Evolutionary conservation across 441 rosid genomes (phyloP), one percentile per base, ranked within the genome.

Genomic region (Adansonia gregorii): DNA sequence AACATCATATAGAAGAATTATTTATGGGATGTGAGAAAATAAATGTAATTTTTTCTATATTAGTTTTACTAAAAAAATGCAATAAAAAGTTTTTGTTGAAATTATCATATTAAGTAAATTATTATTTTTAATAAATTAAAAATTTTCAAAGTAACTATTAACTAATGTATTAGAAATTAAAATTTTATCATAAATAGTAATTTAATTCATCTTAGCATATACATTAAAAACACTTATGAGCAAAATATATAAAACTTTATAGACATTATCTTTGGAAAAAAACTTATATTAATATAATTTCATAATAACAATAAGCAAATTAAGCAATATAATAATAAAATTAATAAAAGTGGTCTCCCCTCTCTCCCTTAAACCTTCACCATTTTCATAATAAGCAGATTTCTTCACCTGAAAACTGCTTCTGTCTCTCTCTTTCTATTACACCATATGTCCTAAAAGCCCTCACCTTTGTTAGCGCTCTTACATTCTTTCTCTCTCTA

Each of bases 351-450:
- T 76, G 79, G 79, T 67, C 79, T 59, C 79, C 79, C 64, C 8
- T 54, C 17, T 27, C 4, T 24, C 67, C 63, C 19, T 24, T 43
- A 65, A 73, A 41, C 61, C 65, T 41, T 65, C 72, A 45, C 46
- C 75, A 31, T 67, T 74, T 56, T 58, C 74, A 39, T 39, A 35
- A 56, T 45, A 43, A 66, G 70, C 78, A 69, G 77, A 76, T 67
- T 68, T 67, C 72, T 63, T 55, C 79, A 63, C 74, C 82, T 63
- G 80, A 63, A 85, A 82, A 81, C 83, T 10, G 7, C 8, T 2
- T 55, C 54, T n/a, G n/a, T n/a, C 31, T 59, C 24, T 15, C 20
- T 2, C 2, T 61, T 48, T 14, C 51, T 75, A 52, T 35, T 43
- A 17, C 71, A 60, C 65, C 77, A 73, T 78, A 72, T 73, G 45